These are phyloP conservation scores for Zopfochytrium polystomum DNA, from an alignment of 371 early-diverging fungal genomes.

Conservation along the genomic window DNA sequence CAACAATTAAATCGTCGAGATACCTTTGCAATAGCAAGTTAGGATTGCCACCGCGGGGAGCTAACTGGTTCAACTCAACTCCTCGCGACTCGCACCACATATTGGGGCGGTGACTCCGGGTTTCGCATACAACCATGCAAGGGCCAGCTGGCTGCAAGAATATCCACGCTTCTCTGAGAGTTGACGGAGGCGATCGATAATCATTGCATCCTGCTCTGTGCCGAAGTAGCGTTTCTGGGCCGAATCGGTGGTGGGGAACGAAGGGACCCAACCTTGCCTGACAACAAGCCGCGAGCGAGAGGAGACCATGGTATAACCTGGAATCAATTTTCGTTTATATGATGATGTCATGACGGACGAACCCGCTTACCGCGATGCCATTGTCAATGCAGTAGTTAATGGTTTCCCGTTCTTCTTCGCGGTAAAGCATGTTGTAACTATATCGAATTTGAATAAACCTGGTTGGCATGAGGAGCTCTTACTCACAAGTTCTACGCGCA, in stretches of 20 bases:
- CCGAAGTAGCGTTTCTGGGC: conserved; percentile 21
- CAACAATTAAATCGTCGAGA: conserved; percentile 36
- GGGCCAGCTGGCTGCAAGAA: conserved; percentile 43
- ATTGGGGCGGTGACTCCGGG: conserved; percentile 41
- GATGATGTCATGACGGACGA: too few relatives aligned
- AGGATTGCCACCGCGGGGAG: background rate
- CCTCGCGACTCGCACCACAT: conserved; percentile 39
- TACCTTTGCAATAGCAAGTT: conserved; percentile 5
- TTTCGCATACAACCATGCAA: conserved; percentile 52
- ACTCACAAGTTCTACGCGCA: conserved; percentile 13
- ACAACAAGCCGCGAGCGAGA: conserved; percentile 38
- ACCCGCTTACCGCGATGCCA: conserved; percentile 46
- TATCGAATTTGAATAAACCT: background rate
- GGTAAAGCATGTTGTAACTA: conserved; percentile 51
- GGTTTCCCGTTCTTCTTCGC: conserved; percentile 65
- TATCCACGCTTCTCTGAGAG: conserved; percentile 45
- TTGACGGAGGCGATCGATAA: conserved; percentile 43
- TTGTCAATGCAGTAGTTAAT: conserved; percentile 47
- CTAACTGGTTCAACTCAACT: conserved; percentile 11
- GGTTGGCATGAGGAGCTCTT: conserved; percentile 45
- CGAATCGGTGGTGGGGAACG: conserved; percentile 15
- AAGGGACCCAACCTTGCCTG: conserved; percentile 4
- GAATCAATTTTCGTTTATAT: too few relatives aligned
- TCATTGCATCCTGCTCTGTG: conserved; percentile 24
- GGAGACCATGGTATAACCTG: conserved; percentile 58